Base-by-base conservation (phyloP, 371 early-diverging fungal genomes). In the Zychaea mexicana region DNA sequence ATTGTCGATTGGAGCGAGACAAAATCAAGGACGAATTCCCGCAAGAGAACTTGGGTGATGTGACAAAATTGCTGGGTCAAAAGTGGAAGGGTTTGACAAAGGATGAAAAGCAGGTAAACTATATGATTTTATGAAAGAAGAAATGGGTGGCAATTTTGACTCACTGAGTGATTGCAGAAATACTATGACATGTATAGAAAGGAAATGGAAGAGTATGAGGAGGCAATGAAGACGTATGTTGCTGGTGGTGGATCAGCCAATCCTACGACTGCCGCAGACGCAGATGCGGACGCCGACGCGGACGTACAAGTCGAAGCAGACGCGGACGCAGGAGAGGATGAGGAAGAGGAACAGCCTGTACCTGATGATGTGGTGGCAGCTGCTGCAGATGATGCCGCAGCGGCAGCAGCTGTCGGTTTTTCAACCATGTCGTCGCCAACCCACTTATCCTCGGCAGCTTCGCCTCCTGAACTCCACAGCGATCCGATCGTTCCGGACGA, bases 11-110 rank as follows among this genome's bases (percentile, higher is more conserved):
- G 28, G 74, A 83, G 60, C 79, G 88, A 24, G 83, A 82, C 38
- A 80, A 84, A 62, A 72, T 88, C 32, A 87, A 82, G 64, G 83
- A 82, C 61, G 77, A 85, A 36, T 71, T 82, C 57, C 85, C 83
- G 33, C 76, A 82, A 60, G 80, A 79, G 60, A 78, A 69, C 52
- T 65, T 84, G 45, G 74, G 79, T 36, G 83, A 83, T 53, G 75
- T 84, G 19, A 85, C 85, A 12, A 77, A 71, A 54, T 67, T 84
- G 8, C 63, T 86, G 27, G 79, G 80, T 38, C 70, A 69, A 39
- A 79, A 77, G 66, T 86, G 87, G 87, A 81, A 80, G 61, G 70
- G 65, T 28, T 59, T 82, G 30, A 55, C 72, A 9, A 75, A 73
- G 62, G 82, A 84, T 59, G 82, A 81, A 67, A 84, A 85, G 68